Conservation (phyloP, 1,139 yeast genomes). For the Diutina ranongensis region DNA sequence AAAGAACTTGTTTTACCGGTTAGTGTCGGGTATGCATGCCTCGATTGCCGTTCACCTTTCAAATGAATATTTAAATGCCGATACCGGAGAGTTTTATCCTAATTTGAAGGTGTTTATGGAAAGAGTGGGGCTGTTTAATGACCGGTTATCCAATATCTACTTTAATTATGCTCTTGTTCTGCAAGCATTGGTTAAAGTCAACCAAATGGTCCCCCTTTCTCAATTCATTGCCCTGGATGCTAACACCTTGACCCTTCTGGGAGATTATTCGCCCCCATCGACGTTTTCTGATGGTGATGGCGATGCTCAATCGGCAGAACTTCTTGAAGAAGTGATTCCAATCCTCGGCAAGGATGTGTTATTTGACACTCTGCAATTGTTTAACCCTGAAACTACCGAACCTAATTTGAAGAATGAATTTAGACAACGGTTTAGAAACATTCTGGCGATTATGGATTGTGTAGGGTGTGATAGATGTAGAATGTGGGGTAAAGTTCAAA, state of each 20-base stretch:
- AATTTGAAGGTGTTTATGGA: slow-evolving; percentile 73
- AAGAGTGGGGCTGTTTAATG: slow-evolving; percentile 84
- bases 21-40: slow-evolving; percentile 91
- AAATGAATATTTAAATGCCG: slow-evolving; percentile 65
- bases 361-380: slow-evolving; percentile 32
- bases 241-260: slow-evolving; percentile 31
- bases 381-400: slow-evolving; percentile 49
- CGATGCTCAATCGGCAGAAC: slow-evolving; percentile 7
- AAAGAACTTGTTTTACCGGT: slow-evolving; percentile 76
- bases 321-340: not conserved
- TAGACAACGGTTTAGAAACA: slow-evolving; percentile 74
- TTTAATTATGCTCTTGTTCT: slow-evolving; percentile 86
- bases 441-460: slow-evolving; percentile 91
- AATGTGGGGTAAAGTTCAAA: slow-evolving; percentile 95
- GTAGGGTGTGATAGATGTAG: slow-evolving; percentile 97
- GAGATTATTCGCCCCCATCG: slow-evolving; percentile 11
- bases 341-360: slow-evolving; percentile 21
- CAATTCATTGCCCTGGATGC: slow-evolving; percentile 17
- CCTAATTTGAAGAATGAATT: slow-evolving; percentile 66
- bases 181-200: slow-evolving; percentile 63
- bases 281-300: slow-evolving; percentile 21
- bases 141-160: slow-evolving; percentile 78
- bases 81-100: slow-evolving; percentile 58
- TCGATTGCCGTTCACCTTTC: slow-evolving; percentile 90
- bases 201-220: slow-evolving; percentile 19